Evolutionary conservation across 2,329 filamentous ascomycete genomes (phyloP).

Genomic region (Fusarium pseudocircinatum): DNA sequence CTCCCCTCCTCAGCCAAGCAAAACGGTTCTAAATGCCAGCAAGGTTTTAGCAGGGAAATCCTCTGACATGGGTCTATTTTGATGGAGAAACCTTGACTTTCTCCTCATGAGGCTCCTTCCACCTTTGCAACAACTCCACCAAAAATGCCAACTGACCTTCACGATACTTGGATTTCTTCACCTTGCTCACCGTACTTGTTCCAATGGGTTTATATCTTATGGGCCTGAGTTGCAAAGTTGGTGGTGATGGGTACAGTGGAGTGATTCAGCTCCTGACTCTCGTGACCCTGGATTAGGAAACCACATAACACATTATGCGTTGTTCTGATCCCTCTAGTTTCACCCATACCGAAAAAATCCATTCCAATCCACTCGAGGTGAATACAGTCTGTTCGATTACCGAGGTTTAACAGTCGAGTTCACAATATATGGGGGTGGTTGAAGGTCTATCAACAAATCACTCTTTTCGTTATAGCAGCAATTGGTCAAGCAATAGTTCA

Average conservation of each 20-base stretch:
- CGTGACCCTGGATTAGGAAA: slow-evolving; percentile 38
- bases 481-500: slow-evolving; percentile 1
- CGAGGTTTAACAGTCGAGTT: background rate
- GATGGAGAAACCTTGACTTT: slow-evolving; percentile 19
- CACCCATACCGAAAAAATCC: background rate
- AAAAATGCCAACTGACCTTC: slow-evolving; percentile 27
- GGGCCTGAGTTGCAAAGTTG: slow-evolving; percentile 11
- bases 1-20: background rate
- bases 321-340: slow-evolving; percentile 26
- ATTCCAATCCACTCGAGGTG: background rate
- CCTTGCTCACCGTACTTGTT: slow-evolving; percentile 5
- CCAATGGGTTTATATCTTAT: background rate
- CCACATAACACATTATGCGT: slow-evolving; percentile 38
- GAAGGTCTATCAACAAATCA: background rate
- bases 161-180: slow-evolving; percentile 32
- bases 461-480: background rate
- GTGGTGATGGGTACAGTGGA: slow-evolving; percentile 18
- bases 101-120: slow-evolving; percentile 32
- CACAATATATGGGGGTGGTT: slow-evolving; percentile 7
- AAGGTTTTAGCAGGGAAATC: slow-evolving; percentile 1
- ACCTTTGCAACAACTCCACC: slow-evolving; percentile 34
- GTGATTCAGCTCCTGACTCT: background rate
- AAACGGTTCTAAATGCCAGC: background rate
- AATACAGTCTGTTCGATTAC: background rate
- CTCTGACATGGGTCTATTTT: slow-evolving; percentile 3